Evolutionary conservation across 331 rosid species (phyloP), one percentile per base, ranked within the genome.

Genomic region (Quercus phellos): DNA sequence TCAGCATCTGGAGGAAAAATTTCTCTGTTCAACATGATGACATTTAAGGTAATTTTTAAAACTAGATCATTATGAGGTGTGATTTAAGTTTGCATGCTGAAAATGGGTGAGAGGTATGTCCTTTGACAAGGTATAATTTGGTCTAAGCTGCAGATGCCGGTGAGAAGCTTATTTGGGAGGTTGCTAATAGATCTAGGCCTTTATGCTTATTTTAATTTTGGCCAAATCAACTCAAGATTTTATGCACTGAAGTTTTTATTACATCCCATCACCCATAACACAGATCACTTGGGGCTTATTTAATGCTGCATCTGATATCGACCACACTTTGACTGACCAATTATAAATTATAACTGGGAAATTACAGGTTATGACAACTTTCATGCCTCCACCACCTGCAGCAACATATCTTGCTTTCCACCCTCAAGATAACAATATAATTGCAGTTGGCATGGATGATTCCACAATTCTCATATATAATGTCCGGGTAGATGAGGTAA

Each of bases 1-100:
- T 90, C 94, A 32, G 85, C 90, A 21, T 90, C 92, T 0, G 94
- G 94, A 68, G 94, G 94, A 73, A 86, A 81, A 76, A 74, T 88
- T 77, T 83, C 90, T 58, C 80, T 90, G 79, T 90, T 90, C 74
- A 90, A 88, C 38, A 82, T 90, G 88, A 76, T 86, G 84, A 86
- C 89, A 54, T 86, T 82, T 77, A 81, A 85, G 92, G 92, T 88
- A 72, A 72, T 14, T 34, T 77, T 30, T 5, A 12, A 42, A 19
- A 18, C 22, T 16, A 51, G n/a, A 51, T 50, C 21, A 38, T 4
- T 12, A 22, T 61, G 8, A 22, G 34, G 27, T 17, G 16, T 76
- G 38, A 26, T 42, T 35, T 4, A 8, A 16, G 1, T 55, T 4
- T 11, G 60, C 51, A 17, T 34, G 7, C 35, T 3, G 17, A 34